These are phyloP conservation scores for Phymatotrichopsis omnivora DNA, from an alignment of 2,329 filamentous ascomycete species.

Conservation along the genomic window DNA sequence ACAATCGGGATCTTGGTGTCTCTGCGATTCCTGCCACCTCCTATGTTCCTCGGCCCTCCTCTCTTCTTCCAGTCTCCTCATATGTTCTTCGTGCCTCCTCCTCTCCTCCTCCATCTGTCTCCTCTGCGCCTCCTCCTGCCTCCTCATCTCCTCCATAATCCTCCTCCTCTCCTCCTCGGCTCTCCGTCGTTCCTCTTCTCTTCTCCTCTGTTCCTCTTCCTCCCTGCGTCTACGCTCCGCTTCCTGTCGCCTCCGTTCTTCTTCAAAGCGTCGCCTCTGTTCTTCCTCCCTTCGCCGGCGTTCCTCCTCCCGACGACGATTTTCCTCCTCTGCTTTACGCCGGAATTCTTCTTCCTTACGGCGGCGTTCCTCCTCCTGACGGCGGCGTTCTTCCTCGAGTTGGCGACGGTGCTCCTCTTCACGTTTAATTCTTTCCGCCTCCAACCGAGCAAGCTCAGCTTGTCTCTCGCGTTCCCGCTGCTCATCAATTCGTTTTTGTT, in stretches of 20 bases:
- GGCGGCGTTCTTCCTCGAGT: background rate
- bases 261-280: too few relatives aligned
- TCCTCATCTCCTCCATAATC: conserved; percentile 1
- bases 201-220: conserved; percentile 2
- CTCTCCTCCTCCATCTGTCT: conserved; percentile 11
- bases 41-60: too few relatives aligned
- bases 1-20: too few relatives aligned
- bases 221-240: background rate
- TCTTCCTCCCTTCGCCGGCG: background rate
- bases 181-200: background rate
- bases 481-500: conserved; percentile 4
- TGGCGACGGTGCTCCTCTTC: background rate
- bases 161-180: background rate
- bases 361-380: background rate
- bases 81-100: too few relatives aligned
- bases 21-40: too few relatives aligned
- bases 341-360: conserved; percentile 1
- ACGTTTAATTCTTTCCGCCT: background rate
- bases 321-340: background rate
- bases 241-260: background rate
- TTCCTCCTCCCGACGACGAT: background rate
- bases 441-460: too few relatives aligned
- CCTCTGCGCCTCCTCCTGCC: background rate
- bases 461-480: background rate
- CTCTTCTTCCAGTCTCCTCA: conserved; percentile 7